A percentile compares a stretch with the other conserved stretches of the same genome.
phyloP scores from a whole-genome alignment of 2,329 filamentous ascomycete species.

The Apiospora malaysiana region DNA sequence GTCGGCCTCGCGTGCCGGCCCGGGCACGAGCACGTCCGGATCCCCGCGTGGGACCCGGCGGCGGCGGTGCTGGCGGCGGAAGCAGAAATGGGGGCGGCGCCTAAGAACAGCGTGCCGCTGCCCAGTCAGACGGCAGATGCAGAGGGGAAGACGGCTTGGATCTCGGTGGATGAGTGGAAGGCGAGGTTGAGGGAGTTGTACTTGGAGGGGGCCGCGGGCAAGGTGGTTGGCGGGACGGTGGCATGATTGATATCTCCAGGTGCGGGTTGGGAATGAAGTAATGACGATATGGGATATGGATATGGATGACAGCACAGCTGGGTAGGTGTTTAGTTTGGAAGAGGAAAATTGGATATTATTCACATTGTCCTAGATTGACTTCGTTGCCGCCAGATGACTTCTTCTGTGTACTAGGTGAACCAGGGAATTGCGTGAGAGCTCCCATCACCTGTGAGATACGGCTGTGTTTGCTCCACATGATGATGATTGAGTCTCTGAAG shows the following conservation, averaged over 20 bases:
- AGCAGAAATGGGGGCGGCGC: slow-evolving; percentile 20
- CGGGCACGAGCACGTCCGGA: slow-evolving; percentile 34
- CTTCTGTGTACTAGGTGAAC: too few relatives aligned
- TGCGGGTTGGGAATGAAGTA: not conserved
- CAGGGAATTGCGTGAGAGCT: too few relatives aligned
- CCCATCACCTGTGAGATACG: too few relatives aligned
- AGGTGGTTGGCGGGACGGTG: not conserved
- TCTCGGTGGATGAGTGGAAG: slow-evolving; percentile 37
- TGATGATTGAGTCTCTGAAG: too few relatives aligned
- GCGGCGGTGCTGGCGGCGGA: slow-evolving; percentile 19
- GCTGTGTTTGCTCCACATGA: too few relatives aligned
- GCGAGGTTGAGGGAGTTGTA: slow-evolving; percentile 32
- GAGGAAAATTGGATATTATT: not conserved
- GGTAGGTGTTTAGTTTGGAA: too few relatives aligned
- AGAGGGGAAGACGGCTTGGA: slow-evolving; percentile 33
- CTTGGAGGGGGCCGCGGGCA: slow-evolving; percentile 22
- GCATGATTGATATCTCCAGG: too few relatives aligned
- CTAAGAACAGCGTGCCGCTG: slow-evolving; percentile 32
- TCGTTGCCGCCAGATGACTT: too few relatives aligned
- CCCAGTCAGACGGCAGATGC: slow-evolving; percentile 26
- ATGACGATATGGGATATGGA: not conserved
- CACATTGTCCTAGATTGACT: too few relatives aligned
- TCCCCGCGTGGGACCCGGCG: slow-evolving; percentile 33
- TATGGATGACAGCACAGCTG: not conserved
- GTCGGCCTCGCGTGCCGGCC: slow-evolving; percentile 30